Conservation (phyloP, 148 eudicot species). For the Fagopyrum homotropicum region DNA sequence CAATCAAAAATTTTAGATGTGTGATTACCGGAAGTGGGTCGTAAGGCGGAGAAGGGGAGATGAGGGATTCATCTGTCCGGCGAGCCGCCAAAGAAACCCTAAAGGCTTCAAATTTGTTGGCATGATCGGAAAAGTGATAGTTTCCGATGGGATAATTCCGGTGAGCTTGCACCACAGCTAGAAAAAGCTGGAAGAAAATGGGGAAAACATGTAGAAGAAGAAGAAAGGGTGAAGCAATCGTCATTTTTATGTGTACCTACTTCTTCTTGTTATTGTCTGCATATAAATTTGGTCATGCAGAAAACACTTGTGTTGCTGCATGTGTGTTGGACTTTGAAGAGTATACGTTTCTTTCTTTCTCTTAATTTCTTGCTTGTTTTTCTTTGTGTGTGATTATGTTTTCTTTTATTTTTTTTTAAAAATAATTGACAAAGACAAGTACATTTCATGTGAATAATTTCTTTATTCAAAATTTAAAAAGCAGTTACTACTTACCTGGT, state of each 20-base stretch:
- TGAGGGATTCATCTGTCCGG: background rate
- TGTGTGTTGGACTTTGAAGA: background rate
- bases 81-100: constrained; percentile 4
- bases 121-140: background rate
- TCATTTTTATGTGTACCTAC: background rate
- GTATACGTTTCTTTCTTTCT: background rate
- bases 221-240: background rate
- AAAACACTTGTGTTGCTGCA: background rate
- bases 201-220: background rate
- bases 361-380: background rate
- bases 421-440: background rate
- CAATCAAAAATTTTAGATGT: background rate
- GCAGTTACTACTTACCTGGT: background rate
- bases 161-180: background rate
- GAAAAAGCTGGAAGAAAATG: background rate
- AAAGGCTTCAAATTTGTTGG: background rate
- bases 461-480: background rate
- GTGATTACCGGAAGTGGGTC: background rate
- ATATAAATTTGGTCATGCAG: background rate
- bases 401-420: background rate
- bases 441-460: background rate
- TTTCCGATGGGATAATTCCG: background rate
- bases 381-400: background rate
- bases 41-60: background rate
- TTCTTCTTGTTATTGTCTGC: background rate